Base-by-base conservation (phyloP, 805 yeast species). In the Candida corydali region DNA sequence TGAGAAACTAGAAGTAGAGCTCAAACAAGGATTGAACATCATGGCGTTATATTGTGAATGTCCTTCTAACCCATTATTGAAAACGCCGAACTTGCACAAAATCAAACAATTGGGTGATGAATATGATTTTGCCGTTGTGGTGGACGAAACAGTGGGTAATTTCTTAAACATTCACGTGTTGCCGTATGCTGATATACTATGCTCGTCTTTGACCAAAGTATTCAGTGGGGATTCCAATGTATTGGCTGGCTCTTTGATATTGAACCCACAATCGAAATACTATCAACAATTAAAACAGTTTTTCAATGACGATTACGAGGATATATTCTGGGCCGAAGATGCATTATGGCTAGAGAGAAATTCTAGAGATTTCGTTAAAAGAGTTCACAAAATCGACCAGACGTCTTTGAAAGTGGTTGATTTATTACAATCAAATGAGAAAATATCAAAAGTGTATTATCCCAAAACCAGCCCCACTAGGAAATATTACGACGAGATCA, bases 101-200 rank as follows among this genome's bases (percentile, higher is more conserved):
- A 74, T 88, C 40, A 73, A 82, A 38, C 54, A 69, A 37, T 69
- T 93, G 37, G 79, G 95, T 3, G 76, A 76, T 41, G 68, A 80
- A 47, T 85, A 73, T 61, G 71, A 74, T 2, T 93, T 93, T 60
- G 80, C 80, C 11, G 78, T 93, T 23, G 85, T 86, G 12, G 82
- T 93, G 26, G 98, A 93, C 61, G 98, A 93, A 54, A 93, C 98
- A 1, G 84, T 89, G 16, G 97, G 97, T 11, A 93, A 93, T 51
- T 82, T 87, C 52, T 70, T 84, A 42, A 93, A 93, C 59, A 74
- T 88, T 34, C 84, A 86, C 47, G 84, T 84, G 4, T 66, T 87
- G 39, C 83, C 86, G 15, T 83, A 76, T 55, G 81, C 86, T n/a
- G 99, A 93, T 58, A 73, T 89, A 34, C 83, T 86, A 11, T 93